A percentile compares a stretch with the other conserved stretches of the same genome.
Evolutionary conservation across 257 asterid genomes (phyloP).

Genomic region (Penstemon davidsonii): DNA sequence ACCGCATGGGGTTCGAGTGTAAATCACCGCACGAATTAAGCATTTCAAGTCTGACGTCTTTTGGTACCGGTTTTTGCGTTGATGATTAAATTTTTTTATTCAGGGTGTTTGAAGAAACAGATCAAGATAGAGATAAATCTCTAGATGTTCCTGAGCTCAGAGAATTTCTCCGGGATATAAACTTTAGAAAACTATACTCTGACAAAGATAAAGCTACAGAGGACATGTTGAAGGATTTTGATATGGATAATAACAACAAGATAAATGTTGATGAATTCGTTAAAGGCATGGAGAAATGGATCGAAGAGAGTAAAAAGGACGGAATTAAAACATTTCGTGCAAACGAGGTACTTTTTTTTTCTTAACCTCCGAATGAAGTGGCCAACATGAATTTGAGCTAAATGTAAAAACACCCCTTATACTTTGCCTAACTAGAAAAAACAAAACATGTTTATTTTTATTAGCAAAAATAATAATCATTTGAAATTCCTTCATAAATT

Average conservation of each 20-base stretch:
- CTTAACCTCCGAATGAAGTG: not conserved
- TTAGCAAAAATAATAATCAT: too few relatives aligned
- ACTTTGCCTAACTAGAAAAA: too few relatives aligned
- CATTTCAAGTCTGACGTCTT: not conserved
- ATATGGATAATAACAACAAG: constrained; percentile 34
- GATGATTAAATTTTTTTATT: not conserved
- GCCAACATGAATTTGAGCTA: too few relatives aligned
- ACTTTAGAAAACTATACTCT: constrained; percentile 18
- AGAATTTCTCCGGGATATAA: constrained; percentile 35
- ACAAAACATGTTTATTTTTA: too few relatives aligned
- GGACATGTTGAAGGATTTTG: constrained; percentile 40
- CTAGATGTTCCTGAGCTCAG: constrained; percentile 37
- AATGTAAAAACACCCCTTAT: too few relatives aligned
- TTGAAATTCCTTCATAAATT: too few relatives aligned
- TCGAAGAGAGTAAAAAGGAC: constrained; percentile 34
- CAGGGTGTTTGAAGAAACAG: constrained; percentile 38
- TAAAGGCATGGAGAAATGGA: constrained; percentile 40
- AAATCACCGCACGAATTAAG: constrained; percentile 23
- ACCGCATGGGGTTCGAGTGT: constrained; percentile 39
- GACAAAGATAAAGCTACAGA: constrained; percentile 31
- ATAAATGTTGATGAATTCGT: constrained; percentile 43
- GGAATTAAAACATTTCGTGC: constrained; percentile 25
- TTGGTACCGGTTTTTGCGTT: not conserved
- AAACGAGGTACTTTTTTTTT: constrained; percentile 25
- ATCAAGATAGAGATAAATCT: constrained; percentile 36